A percentile compares a stretch with the other conserved stretches of the same genome.
phyloP scores from a whole-genome alignment of 768 basidiomycete species.

The Mycena rosella region DNA sequence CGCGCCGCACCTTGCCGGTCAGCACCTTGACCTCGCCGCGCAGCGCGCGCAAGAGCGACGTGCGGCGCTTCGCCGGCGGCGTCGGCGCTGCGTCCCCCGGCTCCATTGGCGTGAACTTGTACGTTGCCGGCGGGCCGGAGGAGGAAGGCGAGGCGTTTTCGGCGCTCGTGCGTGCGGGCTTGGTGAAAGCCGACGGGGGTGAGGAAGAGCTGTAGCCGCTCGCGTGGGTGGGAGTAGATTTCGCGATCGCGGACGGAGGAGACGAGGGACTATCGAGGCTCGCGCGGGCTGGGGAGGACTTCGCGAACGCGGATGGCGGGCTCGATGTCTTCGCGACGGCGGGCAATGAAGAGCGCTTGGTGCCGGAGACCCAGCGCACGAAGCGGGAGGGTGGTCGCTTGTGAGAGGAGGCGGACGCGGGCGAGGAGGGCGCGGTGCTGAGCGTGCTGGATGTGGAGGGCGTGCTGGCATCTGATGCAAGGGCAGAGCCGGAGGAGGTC shows the following conservation, averaged over 20 bases:
- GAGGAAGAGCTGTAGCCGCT: not conserved
- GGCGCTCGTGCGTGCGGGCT: no score
- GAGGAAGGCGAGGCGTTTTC: no score
- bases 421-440: not conserved
- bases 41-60: conserved; percentile 41
- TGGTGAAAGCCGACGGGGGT: not conserved
- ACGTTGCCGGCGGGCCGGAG: no score
- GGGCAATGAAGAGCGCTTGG: not conserved
- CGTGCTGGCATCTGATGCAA: not conserved
- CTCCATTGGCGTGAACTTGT: no score
- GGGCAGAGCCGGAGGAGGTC: not conserved
- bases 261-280: not conserved
- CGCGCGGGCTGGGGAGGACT: not conserved
- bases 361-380: not conserved
- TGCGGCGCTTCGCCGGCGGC: not conserved
- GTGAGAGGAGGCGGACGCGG: no score
- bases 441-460: not conserved
- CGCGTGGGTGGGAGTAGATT: not conserved
- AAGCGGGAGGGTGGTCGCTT: not conserved
- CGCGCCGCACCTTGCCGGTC: conserved; percentile 46
- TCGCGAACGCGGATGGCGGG: not conserved
- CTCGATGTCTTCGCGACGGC: not conserved
- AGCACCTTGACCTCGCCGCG: conserved; percentile 50
- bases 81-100: no score
- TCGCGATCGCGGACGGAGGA: not conserved